Evolutionary conservation across 352 stramenopile genomes (phyloP).

Genomic region (Globisporangium paroecandrum): DNA sequence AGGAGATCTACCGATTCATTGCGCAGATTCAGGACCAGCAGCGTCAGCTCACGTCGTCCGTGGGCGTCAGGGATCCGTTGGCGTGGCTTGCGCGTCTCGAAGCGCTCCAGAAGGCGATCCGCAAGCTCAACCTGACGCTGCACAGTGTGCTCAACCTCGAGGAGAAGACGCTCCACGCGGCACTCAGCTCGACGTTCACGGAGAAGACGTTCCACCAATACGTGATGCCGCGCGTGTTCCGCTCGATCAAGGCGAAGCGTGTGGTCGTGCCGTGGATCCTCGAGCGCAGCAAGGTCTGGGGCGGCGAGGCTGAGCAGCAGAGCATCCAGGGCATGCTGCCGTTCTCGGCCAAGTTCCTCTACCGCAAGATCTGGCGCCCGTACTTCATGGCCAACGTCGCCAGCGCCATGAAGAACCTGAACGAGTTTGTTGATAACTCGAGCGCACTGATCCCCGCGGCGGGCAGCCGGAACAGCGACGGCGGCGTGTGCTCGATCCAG

Average conservation of each 20-base stretch:
- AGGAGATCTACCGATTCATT: slow-evolving; percentile 59
- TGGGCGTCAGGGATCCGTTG: slow-evolving; percentile 33
- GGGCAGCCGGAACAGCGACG: background rate
- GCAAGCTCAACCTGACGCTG: slow-evolving; percentile 66
- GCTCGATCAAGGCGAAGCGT: slow-evolving; percentile 69
- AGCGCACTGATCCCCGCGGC: background rate
- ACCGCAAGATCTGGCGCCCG: slow-evolving; percentile 79
- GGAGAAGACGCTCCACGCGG: slow-evolving; percentile 57
- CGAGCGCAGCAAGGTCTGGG: slow-evolving; percentile 82
- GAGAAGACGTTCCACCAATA: slow-evolving; percentile 72
- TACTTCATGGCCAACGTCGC: slow-evolving; percentile 82
- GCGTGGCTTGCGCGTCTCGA: slow-evolving; percentile 65
- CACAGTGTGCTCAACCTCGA: slow-evolving; percentile 72
- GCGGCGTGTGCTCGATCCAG: slow-evolving; percentile 11
- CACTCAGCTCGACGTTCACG: slow-evolving; percentile 59
- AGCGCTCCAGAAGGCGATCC: slow-evolving; percentile 58
- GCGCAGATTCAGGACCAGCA: slow-evolving; percentile 58
- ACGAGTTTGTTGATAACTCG: slow-evolving; percentile 50
- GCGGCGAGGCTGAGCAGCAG: slow-evolving; percentile 64
- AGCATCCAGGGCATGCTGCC: slow-evolving; percentile 67
- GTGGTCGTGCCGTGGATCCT: slow-evolving; percentile 85
- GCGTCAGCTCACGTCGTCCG: slow-evolving; percentile 38
- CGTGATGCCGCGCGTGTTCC: slow-evolving; percentile 76
- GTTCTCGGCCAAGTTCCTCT: slow-evolving; percentile 75
- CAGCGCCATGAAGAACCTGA: slow-evolving; percentile 75